Percentiles rank a stretch among this genome's conserved stretches.
phyloP scores from a whole-genome alignment of 1,284 basidiomycete genomes.

The Moniliella sp. region DNA sequence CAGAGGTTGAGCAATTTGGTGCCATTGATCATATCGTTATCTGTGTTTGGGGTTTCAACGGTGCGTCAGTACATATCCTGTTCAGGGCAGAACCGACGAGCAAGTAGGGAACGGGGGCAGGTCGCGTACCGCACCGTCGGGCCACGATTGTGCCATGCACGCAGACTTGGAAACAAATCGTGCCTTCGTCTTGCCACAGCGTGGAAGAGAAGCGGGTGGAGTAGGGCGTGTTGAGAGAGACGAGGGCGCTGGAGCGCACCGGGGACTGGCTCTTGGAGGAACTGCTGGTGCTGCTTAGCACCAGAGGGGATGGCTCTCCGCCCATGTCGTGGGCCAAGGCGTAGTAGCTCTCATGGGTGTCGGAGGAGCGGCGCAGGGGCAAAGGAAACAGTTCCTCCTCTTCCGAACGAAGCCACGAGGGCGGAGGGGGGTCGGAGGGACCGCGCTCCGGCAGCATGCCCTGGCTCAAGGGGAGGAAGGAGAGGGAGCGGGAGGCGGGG shows the following conservation, averaged over 20 bases:
- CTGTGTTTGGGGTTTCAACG: conserved; percentile 2
- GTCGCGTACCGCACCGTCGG: conserved; percentile 14
- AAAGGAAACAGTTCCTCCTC: too few species aligned
- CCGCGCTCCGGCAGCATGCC: too few species aligned
- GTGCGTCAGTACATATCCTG: conserved; percentile 1
- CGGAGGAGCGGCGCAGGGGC: too few species aligned
- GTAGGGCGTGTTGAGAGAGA: conserved; percentile 23
- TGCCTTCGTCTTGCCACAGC: conserved; percentile 32
- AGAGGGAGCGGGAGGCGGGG: too few species aligned
- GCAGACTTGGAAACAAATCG: conserved; percentile 32
- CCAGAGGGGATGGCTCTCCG: too few species aligned
- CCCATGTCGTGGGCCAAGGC: too few species aligned
- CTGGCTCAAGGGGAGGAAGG: too few species aligned
- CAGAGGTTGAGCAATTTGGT: conserved; percentile 33
- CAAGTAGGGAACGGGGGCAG: neutral
- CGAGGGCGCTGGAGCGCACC: conserved; percentile 23
- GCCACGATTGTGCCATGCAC: conserved; percentile 30
- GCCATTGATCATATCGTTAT: conserved; percentile 35
- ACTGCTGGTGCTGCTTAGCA: conserved; percentile 1
- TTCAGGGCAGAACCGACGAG: neutral
- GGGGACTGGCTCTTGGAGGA: conserved; percentile 2
- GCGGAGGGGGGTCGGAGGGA: too few species aligned
- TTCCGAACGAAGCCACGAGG: too few species aligned
- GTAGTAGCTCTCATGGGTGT: too few species aligned
- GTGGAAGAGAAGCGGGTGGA: conserved; percentile 32